phyloP scores from a whole-genome alignment of 257 asterid species.

The Misopates orontium region DNA sequence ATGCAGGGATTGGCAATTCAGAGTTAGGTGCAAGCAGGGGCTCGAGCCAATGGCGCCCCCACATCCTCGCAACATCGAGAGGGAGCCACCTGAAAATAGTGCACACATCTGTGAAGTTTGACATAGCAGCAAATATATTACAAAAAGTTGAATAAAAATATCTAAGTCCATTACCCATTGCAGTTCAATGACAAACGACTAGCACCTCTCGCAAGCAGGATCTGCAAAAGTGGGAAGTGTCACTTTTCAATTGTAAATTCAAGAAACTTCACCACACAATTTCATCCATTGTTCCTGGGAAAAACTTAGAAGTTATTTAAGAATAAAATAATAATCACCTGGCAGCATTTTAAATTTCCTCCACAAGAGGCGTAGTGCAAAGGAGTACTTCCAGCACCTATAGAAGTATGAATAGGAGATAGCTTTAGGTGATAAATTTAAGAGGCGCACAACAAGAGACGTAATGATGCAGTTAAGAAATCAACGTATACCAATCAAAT shows the following conservation, averaged over 20 bases:
- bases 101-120: conserved; percentile 10
- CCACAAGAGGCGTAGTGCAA: conserved; percentile 99
- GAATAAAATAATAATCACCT: conserved; percentile 43
- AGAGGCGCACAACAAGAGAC: conserved; percentile 17
- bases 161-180: conserved; percentile 64
- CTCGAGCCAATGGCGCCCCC: conserved; percentile 99
- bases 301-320: background rate
- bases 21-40: conserved; percentile 74
- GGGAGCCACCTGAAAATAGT: conserved; percentile 90
- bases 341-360: conserved; percentile 94
- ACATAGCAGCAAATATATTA: conserved; percentile 2
- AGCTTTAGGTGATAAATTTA: conserved; percentile 3
- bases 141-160: conserved; percentile 10
- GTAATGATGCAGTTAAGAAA: conserved; percentile 12
- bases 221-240: conserved; percentile 47
- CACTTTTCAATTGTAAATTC: background rate
- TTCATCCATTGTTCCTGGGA: too few species aligned
- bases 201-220: conserved; percentile 89
- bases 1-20: conserved; percentile 55
- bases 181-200: conserved; percentile 86
- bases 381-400: conserved; percentile 99
- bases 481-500: conserved; percentile 70
- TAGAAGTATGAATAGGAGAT: conserved; percentile 11
- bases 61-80: conserved; percentile 88
- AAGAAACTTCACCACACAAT: too few species aligned